phyloP scores from a whole-genome alignment of 768 basidiomycete species.

The Boletellus ananas region DNA sequence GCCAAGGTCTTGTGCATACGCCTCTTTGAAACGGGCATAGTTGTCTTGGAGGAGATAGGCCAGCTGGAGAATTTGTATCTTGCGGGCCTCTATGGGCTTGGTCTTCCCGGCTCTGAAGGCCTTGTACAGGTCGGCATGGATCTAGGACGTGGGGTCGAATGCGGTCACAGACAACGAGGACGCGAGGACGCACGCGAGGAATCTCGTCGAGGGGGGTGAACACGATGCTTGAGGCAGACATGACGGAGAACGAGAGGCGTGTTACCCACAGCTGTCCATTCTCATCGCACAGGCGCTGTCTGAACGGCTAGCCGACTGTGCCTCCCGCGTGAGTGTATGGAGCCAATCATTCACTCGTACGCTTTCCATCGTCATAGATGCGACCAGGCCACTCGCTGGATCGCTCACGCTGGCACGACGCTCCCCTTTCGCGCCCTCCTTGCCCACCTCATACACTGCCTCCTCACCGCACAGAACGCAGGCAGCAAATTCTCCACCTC shows the following conservation, averaged over 20 bases:
- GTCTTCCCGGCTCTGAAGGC: conserved; percentile 65
- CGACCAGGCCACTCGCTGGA: too few species aligned
- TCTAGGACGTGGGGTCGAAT: conserved; percentile 35
- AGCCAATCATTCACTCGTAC: too few species aligned
- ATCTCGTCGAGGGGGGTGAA: conserved; percentile 57
- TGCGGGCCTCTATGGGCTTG: conserved; percentile 63
- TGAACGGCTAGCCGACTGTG: too few species aligned
- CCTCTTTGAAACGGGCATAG: conserved; percentile 50
- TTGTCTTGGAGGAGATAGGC: conserved; percentile 77
- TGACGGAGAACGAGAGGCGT: background rate
- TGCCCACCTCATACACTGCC: conserved; percentile 12
- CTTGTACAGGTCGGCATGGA: conserved; percentile 50
- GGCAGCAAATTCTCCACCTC: conserved; percentile 23
- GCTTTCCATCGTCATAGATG: too few species aligned
- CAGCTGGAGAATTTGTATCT: conserved; percentile 72
- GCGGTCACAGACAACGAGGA: background rate
- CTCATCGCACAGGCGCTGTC: too few species aligned
- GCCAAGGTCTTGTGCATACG: conserved; percentile 60
- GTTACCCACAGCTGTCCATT: too few species aligned
- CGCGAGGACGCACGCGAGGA: conserved; percentile 35
- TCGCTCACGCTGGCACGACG: background rate
- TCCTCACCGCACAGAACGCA: conserved; percentile 19
- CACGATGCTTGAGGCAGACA: conserved; percentile 29
- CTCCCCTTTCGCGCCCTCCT: background rate
- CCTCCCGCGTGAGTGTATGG: too few species aligned